phyloP scores from a whole-genome alignment of 176 grass and related monocot species.

The Avena sativa region DNA sequence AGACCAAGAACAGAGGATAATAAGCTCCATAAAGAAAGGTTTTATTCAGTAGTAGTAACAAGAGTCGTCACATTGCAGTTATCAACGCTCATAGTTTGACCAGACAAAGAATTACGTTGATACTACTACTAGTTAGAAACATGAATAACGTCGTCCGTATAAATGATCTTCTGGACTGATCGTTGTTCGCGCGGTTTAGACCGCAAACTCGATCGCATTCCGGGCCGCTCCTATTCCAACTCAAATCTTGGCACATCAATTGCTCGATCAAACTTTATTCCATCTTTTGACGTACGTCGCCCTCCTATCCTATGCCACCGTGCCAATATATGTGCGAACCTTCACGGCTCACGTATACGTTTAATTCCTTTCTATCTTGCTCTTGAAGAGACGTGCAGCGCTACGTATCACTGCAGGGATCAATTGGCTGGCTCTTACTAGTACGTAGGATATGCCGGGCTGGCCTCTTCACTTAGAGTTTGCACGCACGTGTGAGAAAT shows the following conservation, averaged over 20 bases:
- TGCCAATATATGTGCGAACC: not conserved
- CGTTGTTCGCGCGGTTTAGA: too few relatives aligned
- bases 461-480: not conserved
- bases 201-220: too few relatives aligned
- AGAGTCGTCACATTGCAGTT: too few relatives aligned
- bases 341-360: not conserved
- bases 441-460: conserved; percentile 21
- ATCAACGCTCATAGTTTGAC: too few relatives aligned
- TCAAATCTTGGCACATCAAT: not conserved
- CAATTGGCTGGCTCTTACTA: not conserved
- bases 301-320: not conserved
- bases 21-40: too few relatives aligned
- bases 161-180: too few relatives aligned
- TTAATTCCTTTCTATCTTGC: not conserved
- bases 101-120: too few relatives aligned
- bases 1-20: too few relatives aligned
- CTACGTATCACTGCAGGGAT: not conserved
- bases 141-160: too few relatives aligned
- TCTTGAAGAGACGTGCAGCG: conserved; percentile 34
- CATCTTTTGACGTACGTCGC: conserved; percentile 34
- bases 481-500: conserved; percentile 48
- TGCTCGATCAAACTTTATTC: not conserved
- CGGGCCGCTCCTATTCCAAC: too few relatives aligned
- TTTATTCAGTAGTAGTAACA: too few relatives aligned
- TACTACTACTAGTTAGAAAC: too few relatives aligned